Evolutionary conservation across 2,329 filamentous ascomycete species (phyloP).

Genomic region (Fusarium euwallaceae): DNA sequence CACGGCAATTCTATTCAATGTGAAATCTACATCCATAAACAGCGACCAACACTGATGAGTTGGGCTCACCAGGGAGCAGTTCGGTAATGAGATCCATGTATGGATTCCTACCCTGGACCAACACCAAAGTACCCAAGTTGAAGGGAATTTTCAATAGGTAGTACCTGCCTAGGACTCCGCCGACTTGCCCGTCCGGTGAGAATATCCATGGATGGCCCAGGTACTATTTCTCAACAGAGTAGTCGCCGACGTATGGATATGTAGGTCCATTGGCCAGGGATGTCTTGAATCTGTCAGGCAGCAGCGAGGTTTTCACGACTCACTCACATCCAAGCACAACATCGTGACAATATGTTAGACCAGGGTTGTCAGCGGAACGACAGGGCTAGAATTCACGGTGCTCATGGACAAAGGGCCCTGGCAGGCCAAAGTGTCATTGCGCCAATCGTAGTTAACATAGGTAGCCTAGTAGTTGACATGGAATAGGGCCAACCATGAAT

Average conservation of each 20-base stretch:
- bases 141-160: not conserved
- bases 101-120: slow-evolving; percentile 3
- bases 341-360: not conserved
- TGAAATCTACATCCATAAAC: not conserved
- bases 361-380: not conserved
- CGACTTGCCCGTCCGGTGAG: not conserved
- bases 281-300: not conserved
- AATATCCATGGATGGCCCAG: too few species aligned
- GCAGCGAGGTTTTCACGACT: not conserved
- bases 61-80: not conserved
- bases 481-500: not conserved
- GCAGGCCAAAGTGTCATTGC: not conserved
- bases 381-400: not conserved
- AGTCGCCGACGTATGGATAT: not conserved
- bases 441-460: not conserved
- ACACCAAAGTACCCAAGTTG: not conserved
- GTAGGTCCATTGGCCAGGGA: not conserved
- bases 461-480: not conserved
- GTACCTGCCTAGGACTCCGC: not conserved
- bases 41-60: not conserved
- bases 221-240: not conserved
- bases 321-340: not conserved
- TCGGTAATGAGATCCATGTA: not conserved
- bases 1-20: not conserved
- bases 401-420: not conserved